Base-by-base conservation (phyloP, 108 stramenopile species). In the Skeletonema potamos region DNA sequence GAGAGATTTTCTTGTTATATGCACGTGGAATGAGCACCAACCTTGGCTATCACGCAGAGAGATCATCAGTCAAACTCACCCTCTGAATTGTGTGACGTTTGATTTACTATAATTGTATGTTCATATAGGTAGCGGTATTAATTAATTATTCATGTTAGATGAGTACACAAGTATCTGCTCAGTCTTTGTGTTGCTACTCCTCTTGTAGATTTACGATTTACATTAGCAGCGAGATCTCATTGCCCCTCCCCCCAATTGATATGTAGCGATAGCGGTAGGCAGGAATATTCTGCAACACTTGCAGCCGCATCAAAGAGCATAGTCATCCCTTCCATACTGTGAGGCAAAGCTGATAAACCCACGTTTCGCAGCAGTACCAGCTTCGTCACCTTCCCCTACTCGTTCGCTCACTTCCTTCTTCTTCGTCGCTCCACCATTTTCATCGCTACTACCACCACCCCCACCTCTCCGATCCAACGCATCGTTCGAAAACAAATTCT, bases 281-380 rank as follows among this genome's bases (percentile, higher is more conserved):
- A n/a, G n/a, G n/a, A n/a, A n/a, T n/a, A n/a, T n/a, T n/a, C n/a
- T n/a, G n/a, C n/a, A n/a, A n/a, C n/a, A n/a, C n/a, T n/a, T n/a
- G n/a, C n/a, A n/a, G n/a, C n/a, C n/a, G n/a, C 22, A 39, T 62
- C 41, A 67, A 33, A 76, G 51, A 46, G 66, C 66, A 68, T 76
- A 76, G 12, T 76, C 74, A 68, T 76, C 74, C 26, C 32, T 29
- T 20, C 64, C 73, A 66, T 59, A 74, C 20, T 76, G 67, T 26
- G 74, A 68, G 30, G 60, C 41, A 58, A 76, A 61, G 36, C 66
- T 76, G 30, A 76, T 36, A 29, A 76, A 68, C 27, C 74, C 74
- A 29, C 74, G 60, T 68, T 76, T 76, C 1, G 37, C 4, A 33
- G 43, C 48, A 54, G 48, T 28, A 18, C 27, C n/a, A 39, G 15